phyloP scores from a whole-genome alignment of 2,329 filamentous ascomycete species.

The Fonsecaea pugnacius region DNA sequence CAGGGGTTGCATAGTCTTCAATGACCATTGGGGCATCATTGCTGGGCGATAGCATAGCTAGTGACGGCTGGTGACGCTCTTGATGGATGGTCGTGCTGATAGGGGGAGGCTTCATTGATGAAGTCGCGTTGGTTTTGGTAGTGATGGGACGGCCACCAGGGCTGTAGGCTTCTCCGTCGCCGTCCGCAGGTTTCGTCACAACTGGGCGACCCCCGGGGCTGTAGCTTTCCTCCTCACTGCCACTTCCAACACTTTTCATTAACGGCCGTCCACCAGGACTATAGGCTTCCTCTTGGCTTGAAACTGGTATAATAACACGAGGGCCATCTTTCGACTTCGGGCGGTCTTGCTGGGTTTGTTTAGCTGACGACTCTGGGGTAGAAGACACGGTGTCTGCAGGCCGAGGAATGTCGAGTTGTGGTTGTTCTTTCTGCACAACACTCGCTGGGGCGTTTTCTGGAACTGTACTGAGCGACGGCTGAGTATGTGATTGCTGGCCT shows the following conservation, averaged over 20 bases:
- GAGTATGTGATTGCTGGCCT: background rate
- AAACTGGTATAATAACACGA: conserved; percentile 35
- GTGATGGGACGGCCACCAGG: conserved; percentile 39
- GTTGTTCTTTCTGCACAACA: background rate
- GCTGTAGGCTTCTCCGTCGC: conserved; percentile 50
- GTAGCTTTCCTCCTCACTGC: conserved; percentile 46
- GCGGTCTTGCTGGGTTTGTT: background rate
- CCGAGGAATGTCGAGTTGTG: background rate
- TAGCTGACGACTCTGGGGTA: background rate
- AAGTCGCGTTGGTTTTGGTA: background rate
- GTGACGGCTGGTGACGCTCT: conserved; percentile 32
- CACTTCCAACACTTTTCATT: conserved; percentile 35
- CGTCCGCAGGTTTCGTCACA: conserved; percentile 35
- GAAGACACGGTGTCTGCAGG: background rate
- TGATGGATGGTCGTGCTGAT: conserved; percentile 8
- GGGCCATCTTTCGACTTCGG: conserved; percentile 22
- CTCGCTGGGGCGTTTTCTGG: background rate
- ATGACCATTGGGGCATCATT: conserved; percentile 38
- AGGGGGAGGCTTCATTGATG: background rate
- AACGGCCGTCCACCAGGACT: conserved; percentile 59
- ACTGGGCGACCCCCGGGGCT: conserved; percentile 48
- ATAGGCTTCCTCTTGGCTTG: conserved; percentile 46
- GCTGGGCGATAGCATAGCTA: conserved; percentile 31
- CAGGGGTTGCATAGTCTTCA: conserved; percentile 34
- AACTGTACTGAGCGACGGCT: background rate